These are phyloP conservation scores for Melanomma pulvis-pyrius DNA, from an alignment of 495 filamentous ascomycete species.

Conservation along the genomic window DNA sequence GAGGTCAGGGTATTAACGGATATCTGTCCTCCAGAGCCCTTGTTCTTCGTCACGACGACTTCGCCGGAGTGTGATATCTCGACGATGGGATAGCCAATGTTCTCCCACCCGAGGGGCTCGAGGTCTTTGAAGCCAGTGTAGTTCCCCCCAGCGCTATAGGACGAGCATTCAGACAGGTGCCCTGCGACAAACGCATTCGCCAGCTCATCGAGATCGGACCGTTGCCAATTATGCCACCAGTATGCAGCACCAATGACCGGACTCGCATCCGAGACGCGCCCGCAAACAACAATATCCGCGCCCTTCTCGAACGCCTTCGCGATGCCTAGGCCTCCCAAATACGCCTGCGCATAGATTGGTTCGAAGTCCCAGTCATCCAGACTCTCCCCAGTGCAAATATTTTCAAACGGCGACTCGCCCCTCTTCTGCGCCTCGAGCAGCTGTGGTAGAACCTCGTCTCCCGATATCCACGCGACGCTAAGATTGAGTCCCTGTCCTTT, in stretches of 20 bases:
- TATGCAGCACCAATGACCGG: slow-evolving; percentile 35
- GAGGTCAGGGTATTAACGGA: slow-evolving; percentile 58
- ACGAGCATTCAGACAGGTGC: slow-evolving; percentile 61
- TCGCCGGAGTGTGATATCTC: slow-evolving; percentile 56
- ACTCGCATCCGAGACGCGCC: slow-evolving; percentile 45
- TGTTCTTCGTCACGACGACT: slow-evolving; percentile 48
- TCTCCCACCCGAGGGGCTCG: slow-evolving; percentile 45
- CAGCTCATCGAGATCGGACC: slow-evolving; percentile 51
- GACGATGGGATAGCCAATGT: slow-evolving; percentile 63
- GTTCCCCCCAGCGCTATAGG: slow-evolving; percentile 58
- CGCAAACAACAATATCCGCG: slow-evolving; percentile 48
- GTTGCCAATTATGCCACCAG: slow-evolving; percentile 47
- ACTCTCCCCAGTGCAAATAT: slow-evolving; percentile 55
- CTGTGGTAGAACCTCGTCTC: slow-evolving; percentile 55
- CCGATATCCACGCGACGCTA: slow-evolving; percentile 57
- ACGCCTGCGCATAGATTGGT: slow-evolving; percentile 56
- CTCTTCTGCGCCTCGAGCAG: slow-evolving; percentile 48
- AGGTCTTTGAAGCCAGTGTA: slow-evolving; percentile 61
- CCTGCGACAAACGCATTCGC: slow-evolving; percentile 61
- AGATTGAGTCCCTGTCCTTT: slow-evolving; percentile 50
- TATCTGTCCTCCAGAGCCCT: slow-evolving; percentile 40
- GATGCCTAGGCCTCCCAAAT: slow-evolving; percentile 46
- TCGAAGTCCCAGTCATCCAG: slow-evolving; percentile 56
- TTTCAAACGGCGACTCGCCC: slow-evolving; percentile 51
- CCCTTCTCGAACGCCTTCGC: slow-evolving; percentile 43